These are phyloP conservation scores for Pythium volutum DNA, from an alignment of 352 stramenopile genomes.

Conservation along the genomic window DNA sequence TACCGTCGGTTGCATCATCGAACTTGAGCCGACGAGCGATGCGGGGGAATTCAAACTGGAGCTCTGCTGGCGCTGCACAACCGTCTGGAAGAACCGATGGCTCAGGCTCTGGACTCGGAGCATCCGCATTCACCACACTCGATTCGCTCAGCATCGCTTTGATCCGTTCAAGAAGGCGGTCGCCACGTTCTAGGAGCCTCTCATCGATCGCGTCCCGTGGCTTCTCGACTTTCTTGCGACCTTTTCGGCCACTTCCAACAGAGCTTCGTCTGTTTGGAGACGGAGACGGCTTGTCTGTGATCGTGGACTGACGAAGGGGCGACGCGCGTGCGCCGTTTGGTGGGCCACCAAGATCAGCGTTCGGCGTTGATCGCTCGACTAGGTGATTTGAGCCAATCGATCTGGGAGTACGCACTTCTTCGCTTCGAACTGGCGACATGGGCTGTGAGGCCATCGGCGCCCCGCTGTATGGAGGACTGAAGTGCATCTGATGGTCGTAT, in stretches of 20 bases:
- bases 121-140: conserved; percentile 19
- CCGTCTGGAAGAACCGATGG: conserved; percentile 4
- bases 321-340: background rate
- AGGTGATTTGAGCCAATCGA: background rate
- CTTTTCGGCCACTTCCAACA: conserved; percentile 10
- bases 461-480: conserved; percentile 49
- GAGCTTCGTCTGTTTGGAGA: conserved; percentile 17
- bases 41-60: conserved; percentile 20
- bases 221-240: conserved; percentile 10
- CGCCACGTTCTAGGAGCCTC: conserved; percentile 30
- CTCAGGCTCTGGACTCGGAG: conserved; percentile 28
- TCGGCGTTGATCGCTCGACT: background rate
- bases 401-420: background rate
- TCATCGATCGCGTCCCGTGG: conserved; percentile 19
- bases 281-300: conserved; percentile 21
- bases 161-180: conserved; percentile 34
- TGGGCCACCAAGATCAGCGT: background rate
- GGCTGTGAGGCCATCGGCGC: background rate
- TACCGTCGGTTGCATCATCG: conserved; percentile 11
- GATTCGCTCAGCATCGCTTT: conserved; percentile 29
- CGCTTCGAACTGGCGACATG: conserved; percentile 4
- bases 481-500: conserved; percentile 40
- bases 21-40: conserved; percentile 55
- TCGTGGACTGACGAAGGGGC: conserved; percentile 16
- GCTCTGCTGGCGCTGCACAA: conserved; percentile 9